Percentiles rank a stretch among this genome's conserved stretches.
phyloP scores from a whole-genome alignment of 331 rosid species.

The Prunus yedoensis region DNA sequence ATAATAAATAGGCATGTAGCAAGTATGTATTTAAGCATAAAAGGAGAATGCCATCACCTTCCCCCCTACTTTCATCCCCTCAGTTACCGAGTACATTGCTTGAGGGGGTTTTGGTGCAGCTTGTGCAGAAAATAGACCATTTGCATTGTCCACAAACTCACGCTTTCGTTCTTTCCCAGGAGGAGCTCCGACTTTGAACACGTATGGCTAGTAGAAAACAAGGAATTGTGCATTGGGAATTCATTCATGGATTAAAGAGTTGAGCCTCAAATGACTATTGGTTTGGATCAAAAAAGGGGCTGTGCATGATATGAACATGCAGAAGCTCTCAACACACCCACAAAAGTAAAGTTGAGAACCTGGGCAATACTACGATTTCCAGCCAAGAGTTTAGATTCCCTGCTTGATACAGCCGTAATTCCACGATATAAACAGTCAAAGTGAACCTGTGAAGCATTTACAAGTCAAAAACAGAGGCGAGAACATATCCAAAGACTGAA shows the following conservation, averaged over 20 bases:
- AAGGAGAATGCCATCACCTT: constrained; percentile 47
- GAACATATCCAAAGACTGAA: not conserved
- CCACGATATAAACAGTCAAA: constrained; percentile 87
- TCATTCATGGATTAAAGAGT: not conserved
- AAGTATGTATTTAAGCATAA: not conserved
- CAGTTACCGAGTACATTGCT: constrained; percentile 69
- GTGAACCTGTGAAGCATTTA: constrained; percentile 53
- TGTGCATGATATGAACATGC: not conserved
- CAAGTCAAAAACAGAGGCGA: not conserved
- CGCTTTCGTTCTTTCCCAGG: constrained; percentile 97
- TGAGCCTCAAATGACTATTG: not conserved
- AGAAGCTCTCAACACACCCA: not conserved
- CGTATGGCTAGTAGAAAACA: constrained; percentile 59
- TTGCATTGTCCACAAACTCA: constrained; percentile 85
- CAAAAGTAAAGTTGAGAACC: constrained; percentile 38
- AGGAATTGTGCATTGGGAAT: not conserved
- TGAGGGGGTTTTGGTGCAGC: constrained; percentile 95
- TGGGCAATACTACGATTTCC: constrained; percentile 88
- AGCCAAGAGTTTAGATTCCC: constrained; percentile 92
- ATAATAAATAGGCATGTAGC: not conserved
- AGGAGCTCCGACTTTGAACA: constrained; percentile 80
- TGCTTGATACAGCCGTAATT: constrained; percentile 80
- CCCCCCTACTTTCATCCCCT: constrained; percentile 97
- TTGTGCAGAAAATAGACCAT: constrained; percentile 94
- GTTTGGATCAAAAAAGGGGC: not conserved